Base-by-base conservation (phyloP, 2,329 filamentous ascomycete species). In the Pseudogymnoascus sp. region DNA sequence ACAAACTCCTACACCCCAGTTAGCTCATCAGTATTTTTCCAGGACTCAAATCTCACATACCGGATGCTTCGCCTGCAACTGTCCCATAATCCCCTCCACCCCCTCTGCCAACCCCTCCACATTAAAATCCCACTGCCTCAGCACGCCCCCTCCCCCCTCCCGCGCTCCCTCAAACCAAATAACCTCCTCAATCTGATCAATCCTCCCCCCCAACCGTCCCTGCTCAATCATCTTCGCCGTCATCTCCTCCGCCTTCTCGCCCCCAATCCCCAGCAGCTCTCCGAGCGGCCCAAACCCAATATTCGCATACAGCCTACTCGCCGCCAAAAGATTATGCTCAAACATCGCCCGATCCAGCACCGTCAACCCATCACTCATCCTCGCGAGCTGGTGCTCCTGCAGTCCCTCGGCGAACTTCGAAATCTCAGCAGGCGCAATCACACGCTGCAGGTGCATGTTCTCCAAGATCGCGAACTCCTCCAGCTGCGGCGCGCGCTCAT, bases 161-260 rank as follows among this genome's bases (percentile, higher is more conserved):
- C 87, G 71, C 91, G 88, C 85, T 72, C 76, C 80, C 75, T 95
- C 90, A 73, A 99, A 99, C 78, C 87, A 92, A 65, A 99, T 93
- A 9, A 93, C 79, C 12, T 89, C 84, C 63, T 92, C 90, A 63
- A 99, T 93, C 79, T 99, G 95, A 76, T 99, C 93, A 71, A 99
- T 97, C 63, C 88, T 87, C 6, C 93, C 95, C 2, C 88, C 85
- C 61, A 99, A 77, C 34, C 95, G 86, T 8, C 91, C 92, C 75
- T 97, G 93, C 79, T 97, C 93, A 70, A 99, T 91, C 95, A 99
- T 99, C 69, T 86, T 84, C 3, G 93, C 92, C 11, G 93, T 95
- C 62, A 95, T 97, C 64, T 89, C 87, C 79, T 99, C 95, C 3
- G 93, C 93, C 74, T 88, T 89, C 61, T 90, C 89, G 0, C 85